phyloP scores from a whole-genome alignment of 2,329 filamentous ascomycete species.

The Cladosporium sp. region DNA sequence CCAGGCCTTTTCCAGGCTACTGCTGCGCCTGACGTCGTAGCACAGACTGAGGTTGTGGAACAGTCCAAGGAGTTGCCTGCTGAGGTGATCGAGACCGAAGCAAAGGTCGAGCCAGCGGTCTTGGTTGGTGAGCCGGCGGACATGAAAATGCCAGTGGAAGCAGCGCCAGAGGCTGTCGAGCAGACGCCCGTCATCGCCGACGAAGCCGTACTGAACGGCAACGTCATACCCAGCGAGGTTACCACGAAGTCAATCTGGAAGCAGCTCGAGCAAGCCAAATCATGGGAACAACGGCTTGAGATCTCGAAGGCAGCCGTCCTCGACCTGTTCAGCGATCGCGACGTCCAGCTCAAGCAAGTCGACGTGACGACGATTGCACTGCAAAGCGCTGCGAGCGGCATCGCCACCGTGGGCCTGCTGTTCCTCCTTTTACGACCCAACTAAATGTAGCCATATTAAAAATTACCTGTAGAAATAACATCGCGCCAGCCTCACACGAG shows the following conservation, averaged over 20 bases:
- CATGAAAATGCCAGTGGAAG: neutral
- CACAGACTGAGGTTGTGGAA: slow-evolving; percentile 28
- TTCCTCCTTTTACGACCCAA: slow-evolving; percentile 36
- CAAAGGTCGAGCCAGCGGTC: neutral
- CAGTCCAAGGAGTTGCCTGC: slow-evolving; percentile 24
- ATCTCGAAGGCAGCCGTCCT: slow-evolving; percentile 25
- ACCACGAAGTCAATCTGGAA: neutral
- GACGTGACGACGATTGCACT: slow-evolving; percentile 48
- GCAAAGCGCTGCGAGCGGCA: slow-evolving; percentile 47
- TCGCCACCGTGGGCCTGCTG: slow-evolving; percentile 37
- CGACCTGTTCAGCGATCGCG: slow-evolving; percentile 45
- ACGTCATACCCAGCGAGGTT: neutral
- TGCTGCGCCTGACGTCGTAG: slow-evolving; percentile 22
- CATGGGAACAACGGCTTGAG: slow-evolving; percentile 16
- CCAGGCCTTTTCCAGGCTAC: slow-evolving; percentile 15
- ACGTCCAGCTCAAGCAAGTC: slow-evolving; percentile 46
- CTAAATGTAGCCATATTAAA: slow-evolving; percentile 17
- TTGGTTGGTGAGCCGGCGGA: neutral
- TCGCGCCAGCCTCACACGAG: neutral
- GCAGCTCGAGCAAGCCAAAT: slow-evolving; percentile 9
- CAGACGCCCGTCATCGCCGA: neutral
- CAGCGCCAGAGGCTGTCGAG: neutral
- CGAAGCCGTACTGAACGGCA: neutral
- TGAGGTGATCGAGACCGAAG: slow-evolving; percentile 21
- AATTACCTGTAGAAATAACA: slow-evolving; percentile 10